Evolutionary conservation across 2,329 filamentous ascomycete species (phyloP).

Genomic region (Nothopassalora personata): DNA sequence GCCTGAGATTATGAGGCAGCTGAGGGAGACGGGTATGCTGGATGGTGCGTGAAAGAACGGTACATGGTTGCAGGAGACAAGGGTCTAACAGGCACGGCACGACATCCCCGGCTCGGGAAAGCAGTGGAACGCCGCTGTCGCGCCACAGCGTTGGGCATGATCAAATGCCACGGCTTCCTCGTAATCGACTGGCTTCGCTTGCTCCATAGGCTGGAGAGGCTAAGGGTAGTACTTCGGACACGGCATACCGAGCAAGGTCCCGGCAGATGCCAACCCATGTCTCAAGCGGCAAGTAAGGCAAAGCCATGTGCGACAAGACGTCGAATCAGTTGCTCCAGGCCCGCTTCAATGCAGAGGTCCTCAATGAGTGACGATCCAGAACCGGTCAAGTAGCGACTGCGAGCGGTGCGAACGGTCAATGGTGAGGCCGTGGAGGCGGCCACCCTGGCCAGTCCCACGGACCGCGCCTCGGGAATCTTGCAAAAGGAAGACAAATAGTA

Average conservation of each 20-base stretch:
- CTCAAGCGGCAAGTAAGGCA: neutral
- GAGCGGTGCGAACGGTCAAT: too few species aligned
- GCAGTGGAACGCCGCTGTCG: neutral
- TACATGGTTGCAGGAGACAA: neutral
- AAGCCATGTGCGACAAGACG: neutral
- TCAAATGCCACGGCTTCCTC: neutral
- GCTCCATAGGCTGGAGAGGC: neutral
- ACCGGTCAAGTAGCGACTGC: too few species aligned
- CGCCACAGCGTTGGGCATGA: neutral
- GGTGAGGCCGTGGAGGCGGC: neutral
- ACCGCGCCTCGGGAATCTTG: neutral
- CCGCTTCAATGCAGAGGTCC: too few species aligned
- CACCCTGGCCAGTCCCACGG: neutral
- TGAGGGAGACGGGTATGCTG: conserved; percentile 84
- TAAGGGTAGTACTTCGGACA: conserved; percentile 1
- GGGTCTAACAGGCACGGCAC: neutral
- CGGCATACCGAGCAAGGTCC: neutral
- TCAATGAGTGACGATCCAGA: too few species aligned
- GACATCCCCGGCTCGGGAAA: neutral
- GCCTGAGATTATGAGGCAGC: conserved; percentile 80
- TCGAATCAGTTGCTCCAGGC: too few species aligned
- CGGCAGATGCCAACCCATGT: neutral
- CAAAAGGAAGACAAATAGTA: neutral
- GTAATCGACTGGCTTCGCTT: neutral
- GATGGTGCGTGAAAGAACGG: conserved; percentile 15